Evolutionary conservation across 192 early-diverging fungal genomes (phyloP), one percentile per base, ranked within the genome.

Genomic region (Lobulomyces angularis): DNA sequence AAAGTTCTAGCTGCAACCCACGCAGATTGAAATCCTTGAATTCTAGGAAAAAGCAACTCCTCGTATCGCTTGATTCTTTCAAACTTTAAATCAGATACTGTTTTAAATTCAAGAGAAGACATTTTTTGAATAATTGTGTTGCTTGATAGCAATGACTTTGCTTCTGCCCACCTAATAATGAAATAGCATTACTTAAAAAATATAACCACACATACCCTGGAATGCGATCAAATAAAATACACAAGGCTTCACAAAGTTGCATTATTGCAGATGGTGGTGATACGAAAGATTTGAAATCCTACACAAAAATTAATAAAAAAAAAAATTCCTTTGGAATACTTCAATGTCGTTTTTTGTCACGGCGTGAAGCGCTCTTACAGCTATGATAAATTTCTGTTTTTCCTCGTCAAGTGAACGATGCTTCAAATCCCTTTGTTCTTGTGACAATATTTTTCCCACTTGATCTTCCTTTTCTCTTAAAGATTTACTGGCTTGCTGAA

Each of bases 131-230:
- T 6, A 20, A 48, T 43, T 8, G 46, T 40, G 23, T 48, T 36
- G 17, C 39, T 44, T 11, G 46, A 9, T 27, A 48, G 8, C 7
- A 48, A 9, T 22, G 38, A 43, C 12, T 27, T 16, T 7, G 42
- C 46, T 41, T 48, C 46, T 24, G 8, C 20, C 46, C 46, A 48
- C 12, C n/a, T n/a, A n/a, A n/a, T n/a, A n/a, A n/a, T n/a, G n/a
- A n/a, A n/a, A n/a, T n/a, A n/a, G n/a, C n/a, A n/a, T n/a, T n/a
- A n/a, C n/a, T n/a, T n/a, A n/a, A n/a, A n/a, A n/a, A n/a, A n/a
- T n/a, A n/a, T n/a, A n/a, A n/a, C n/a, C n/a, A n/a, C n/a, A n/a
- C n/a, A n/a, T n/a, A n/a, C n/a, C 14, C 11, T 8, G 11, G 8
- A 18, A 23, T 12, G 6, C 38, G 36, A 20, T 48, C 46, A 24